Evolutionary conservation across 768 basidiomycete genomes (phyloP).

Genomic region (Mycena galericulata): DNA sequence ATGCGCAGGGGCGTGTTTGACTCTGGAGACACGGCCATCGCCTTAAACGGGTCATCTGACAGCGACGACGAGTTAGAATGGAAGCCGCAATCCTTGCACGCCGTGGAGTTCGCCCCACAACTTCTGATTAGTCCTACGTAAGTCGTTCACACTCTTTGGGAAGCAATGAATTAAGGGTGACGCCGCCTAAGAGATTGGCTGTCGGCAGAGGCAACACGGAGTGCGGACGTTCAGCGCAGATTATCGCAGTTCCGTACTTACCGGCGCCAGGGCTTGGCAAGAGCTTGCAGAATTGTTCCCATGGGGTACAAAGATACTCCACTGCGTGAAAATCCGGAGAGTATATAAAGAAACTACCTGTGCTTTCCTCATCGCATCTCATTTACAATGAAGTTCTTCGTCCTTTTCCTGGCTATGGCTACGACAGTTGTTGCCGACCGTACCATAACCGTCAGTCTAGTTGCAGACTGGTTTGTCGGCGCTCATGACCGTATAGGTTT

Average conservation of each 20-base stretch:
- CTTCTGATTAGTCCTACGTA: neutral
- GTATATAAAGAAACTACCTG: constrained; percentile 13
- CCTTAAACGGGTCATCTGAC: neutral
- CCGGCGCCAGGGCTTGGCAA: neutral
- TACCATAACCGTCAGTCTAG: constrained; percentile 19
- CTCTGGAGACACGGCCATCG: neutral
- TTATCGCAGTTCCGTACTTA: constrained; percentile 9
- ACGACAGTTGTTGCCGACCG: constrained; percentile 11
- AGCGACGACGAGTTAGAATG: neutral
- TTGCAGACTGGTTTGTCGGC: constrained; percentile 6
- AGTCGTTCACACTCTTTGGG: neutral
- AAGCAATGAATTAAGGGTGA: too few species aligned
- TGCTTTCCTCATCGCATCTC: constrained; percentile 13
- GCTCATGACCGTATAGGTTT: constrained; percentile 15
- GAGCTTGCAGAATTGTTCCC: neutral
- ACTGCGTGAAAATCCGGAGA: neutral
- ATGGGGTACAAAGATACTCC: too few species aligned
- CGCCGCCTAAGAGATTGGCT: neutral
- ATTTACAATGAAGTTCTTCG: constrained; percentile 19
- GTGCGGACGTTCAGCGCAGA: constrained; percentile 8
- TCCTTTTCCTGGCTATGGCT: constrained; percentile 13
- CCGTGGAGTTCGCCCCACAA: neutral
- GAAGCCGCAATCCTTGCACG: neutral
- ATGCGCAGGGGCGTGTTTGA: neutral
- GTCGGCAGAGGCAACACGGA: constrained; percentile 1